Base-by-base conservation (phyloP, 2,329 filamentous ascomycete genomes). In the Aspergillus quadricinctus region DNA sequence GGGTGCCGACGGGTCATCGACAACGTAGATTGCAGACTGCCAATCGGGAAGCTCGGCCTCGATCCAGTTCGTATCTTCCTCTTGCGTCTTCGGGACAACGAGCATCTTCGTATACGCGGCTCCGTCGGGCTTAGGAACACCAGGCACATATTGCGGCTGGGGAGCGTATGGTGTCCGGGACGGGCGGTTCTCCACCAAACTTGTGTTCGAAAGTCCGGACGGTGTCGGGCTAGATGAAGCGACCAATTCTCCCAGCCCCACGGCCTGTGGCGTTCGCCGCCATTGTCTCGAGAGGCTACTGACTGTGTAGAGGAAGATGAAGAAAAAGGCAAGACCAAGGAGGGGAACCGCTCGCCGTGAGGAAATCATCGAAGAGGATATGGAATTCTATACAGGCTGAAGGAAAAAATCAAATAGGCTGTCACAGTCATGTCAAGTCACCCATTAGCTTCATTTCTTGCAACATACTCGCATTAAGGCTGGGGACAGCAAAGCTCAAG, bases 61-160 rank as follows among this genome's bases (percentile, higher is more conserved):
- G n/a, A 86, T 78, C 84, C 84, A 86, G 29, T 65, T 67, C 2
- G 78, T 75, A 56, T 83, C 76, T 64, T 86, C 82, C 2, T 71
- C 67, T 55, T 77, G 78, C 23, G 78, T 78, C 49, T 78, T 77
- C 1, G 83, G 77, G 50, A 86, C 75, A 4, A 87, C 80, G 25
- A 87, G 66, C 1, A 73, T 75, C 27, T 80, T 80, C 3, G 81
- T 81, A 63, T 83, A 85, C 43, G 77, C 77, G 58, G 75, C 73
- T 1, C 78, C 78, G 0, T 73, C 61, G 0, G 80, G 75, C 56
- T 80, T 78, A 7, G 73, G 69, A 3, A 66, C 61, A 0, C 74
- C 75, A 8, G 74, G 61, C 7, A 62, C 41, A 55, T 72, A 75
- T n/a, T 68, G 58, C 19, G 68, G 67, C 7, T 59, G 67, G 7